A percentile compares a stretch with the other conserved stretches of the same genome.
Conservation (phyloP, 768 basidiomycete species). For the Phanerochaete carnosa region DNA sequence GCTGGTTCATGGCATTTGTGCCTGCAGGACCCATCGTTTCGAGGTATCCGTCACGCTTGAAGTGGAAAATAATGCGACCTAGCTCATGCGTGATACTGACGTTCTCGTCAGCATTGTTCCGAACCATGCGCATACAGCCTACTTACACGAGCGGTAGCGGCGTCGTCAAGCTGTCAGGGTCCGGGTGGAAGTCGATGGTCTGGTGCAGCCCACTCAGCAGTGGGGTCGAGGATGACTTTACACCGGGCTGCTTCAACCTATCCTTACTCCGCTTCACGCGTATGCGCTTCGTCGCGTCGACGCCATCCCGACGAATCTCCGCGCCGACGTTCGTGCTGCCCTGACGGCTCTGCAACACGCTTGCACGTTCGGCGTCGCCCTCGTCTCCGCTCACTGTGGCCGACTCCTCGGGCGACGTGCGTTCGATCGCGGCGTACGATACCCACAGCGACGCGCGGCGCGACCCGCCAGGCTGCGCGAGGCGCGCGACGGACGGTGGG, state of each 20-base stretch:
- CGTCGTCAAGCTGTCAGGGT: conserved; percentile 54
- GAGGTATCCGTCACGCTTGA: conserved; percentile 76
- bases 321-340: neutral
- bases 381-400: conserved; percentile 10
- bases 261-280: conserved; percentile 71
- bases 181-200: conserved; percentile 58
- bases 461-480: conserved; percentile 25
- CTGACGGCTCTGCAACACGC: neutral
- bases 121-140: too few species aligned
- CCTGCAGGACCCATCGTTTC: conserved; percentile 92
- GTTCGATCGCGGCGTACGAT: conserved; percentile 38
- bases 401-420: conserved; percentile 12
- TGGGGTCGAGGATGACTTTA: conserved; percentile 44
- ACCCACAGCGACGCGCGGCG: conserved; percentile 27
- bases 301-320: conserved; percentile 2
- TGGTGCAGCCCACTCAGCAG: conserved; percentile 52
- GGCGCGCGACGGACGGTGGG: conserved; percentile 55
- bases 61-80: conserved; percentile 61
- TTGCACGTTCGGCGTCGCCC: conserved; percentile 2
- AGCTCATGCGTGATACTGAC: conserved; percentile 81
- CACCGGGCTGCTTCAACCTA: conserved; percentile 30
- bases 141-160: conserved; percentile 80
- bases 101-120: neutral
- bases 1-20: conserved; percentile 68
- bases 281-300: conserved; percentile 51